These are phyloP conservation scores for Cyclostephanos tholiformis DNA, from an alignment of 108 stramenopile genomes.

Conservation along the genomic window DNA sequence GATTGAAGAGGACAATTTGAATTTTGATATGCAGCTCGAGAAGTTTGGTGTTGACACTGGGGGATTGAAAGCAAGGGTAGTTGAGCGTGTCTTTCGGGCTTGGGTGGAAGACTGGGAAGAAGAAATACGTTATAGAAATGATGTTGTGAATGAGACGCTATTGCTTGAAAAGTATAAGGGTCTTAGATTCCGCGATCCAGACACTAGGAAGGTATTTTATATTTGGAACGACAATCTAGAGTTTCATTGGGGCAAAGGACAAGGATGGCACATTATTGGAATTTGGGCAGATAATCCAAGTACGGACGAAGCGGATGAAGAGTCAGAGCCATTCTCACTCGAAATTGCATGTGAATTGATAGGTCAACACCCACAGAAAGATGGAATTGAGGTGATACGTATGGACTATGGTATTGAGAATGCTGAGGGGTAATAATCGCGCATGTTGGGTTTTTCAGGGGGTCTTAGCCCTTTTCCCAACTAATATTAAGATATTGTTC, in stretches of 20 bases:
- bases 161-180: neutral
- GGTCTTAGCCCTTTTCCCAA: too few relatives aligned
- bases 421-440: too few relatives aligned
- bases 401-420: too few relatives aligned
- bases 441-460: too few relatives aligned
- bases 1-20: neutral
- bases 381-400: too few relatives aligned
- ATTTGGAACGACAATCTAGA: neutral
- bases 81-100: neutral
- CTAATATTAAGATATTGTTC: too few relatives aligned
- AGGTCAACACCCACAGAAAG: too few relatives aligned
- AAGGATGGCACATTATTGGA: neutral
- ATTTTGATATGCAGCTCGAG: conserved; percentile 3
- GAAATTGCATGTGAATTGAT: neutral
- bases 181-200: neutral
- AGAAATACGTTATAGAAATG: neutral
- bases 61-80: neutral
- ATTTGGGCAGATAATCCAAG: neutral
- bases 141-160: neutral
- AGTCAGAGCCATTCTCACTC: neutral
- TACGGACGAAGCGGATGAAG: neutral
- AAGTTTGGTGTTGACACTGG: neutral
- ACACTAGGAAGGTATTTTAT: neutral
- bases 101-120: conserved; percentile 9
- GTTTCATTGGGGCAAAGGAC: neutral